phyloP scores from a whole-genome alignment of 2,329 filamentous ascomycete species.

The Zasmidium angulare region DNA sequence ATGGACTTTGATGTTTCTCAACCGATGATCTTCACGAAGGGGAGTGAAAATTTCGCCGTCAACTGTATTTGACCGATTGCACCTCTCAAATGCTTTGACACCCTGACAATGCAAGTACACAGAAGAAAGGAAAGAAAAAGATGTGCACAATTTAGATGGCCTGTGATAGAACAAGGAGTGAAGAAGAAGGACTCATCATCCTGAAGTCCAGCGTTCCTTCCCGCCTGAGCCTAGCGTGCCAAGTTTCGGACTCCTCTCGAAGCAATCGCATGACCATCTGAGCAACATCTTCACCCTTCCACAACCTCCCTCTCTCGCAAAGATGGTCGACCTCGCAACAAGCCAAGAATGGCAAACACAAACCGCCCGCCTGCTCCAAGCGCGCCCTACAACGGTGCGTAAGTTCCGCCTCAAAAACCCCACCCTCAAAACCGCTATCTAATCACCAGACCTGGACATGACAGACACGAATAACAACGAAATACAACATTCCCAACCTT shows the following conservation, averaged over 20 bases:
- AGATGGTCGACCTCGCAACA: slow-evolving; percentile 77
- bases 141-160: not conserved
- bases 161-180: not conserved
- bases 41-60: too few relatives aligned
- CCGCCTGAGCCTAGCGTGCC: not conserved
- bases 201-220: not conserved
- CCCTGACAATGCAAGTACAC: not conserved
- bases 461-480: slow-evolving; percentile 90
- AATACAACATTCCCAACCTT: slow-evolving; percentile 68
- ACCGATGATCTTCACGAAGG: too few relatives aligned
- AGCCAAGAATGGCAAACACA: slow-evolving; percentile 91
- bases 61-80: not conserved
- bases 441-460: too few relatives aligned
- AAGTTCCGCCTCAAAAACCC: slow-evolving; percentile 7
- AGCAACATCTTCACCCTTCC: too few relatives aligned
- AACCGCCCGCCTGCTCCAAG: slow-evolving; percentile 80
- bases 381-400: slow-evolving; percentile 78
- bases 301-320: too few relatives aligned
- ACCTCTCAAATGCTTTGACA: not conserved
- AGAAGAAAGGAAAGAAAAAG: not conserved
- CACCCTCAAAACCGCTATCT: not conserved
- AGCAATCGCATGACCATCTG: too few relatives aligned
- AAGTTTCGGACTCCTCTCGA: too few relatives aligned
- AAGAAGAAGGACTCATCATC: not conserved
- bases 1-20: not conserved